phyloP scores from a whole-genome alignment of 75 land plant genomes.

The Larix kaempferi region DNA sequence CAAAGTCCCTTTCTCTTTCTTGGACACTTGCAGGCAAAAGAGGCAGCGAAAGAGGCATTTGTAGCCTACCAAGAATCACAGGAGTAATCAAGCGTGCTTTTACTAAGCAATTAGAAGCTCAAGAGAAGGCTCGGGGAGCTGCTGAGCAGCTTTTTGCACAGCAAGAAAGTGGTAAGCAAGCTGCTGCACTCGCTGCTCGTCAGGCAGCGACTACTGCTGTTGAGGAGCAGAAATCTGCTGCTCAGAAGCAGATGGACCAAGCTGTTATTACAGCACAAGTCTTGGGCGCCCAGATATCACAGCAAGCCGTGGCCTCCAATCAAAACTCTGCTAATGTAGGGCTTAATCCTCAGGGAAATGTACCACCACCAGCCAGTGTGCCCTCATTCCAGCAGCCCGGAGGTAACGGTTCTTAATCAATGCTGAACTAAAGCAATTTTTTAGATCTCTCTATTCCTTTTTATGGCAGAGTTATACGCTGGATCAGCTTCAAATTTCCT shows the following conservation, averaged over 20 bases:
- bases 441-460: too few species aligned
- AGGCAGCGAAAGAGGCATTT: not conserved
- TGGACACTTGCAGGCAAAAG: not conserved
- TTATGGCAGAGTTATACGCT: too few species aligned
- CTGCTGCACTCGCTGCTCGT: not conserved
- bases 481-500: too few species aligned
- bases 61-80: not conserved
- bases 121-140: not conserved
- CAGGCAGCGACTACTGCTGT: not conserved
- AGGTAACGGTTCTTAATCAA: not conserved
- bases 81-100: not conserved
- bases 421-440: too few species aligned
- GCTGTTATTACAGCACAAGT: not conserved
- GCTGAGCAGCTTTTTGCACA: not conserved
- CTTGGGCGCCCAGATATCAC: not conserved
- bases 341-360: not conserved
- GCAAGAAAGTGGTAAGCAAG: constrained; percentile 5
- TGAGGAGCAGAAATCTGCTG: not conserved
- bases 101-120: constrained; percentile 1
- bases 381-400: not conserved
- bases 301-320: not conserved
- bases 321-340: not conserved
- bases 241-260: constrained; percentile 1
- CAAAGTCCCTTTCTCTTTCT: not conserved
- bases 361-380: too few species aligned